Conservation (phyloP, 257 asterid species). For the Solanum boliviense region DNA sequence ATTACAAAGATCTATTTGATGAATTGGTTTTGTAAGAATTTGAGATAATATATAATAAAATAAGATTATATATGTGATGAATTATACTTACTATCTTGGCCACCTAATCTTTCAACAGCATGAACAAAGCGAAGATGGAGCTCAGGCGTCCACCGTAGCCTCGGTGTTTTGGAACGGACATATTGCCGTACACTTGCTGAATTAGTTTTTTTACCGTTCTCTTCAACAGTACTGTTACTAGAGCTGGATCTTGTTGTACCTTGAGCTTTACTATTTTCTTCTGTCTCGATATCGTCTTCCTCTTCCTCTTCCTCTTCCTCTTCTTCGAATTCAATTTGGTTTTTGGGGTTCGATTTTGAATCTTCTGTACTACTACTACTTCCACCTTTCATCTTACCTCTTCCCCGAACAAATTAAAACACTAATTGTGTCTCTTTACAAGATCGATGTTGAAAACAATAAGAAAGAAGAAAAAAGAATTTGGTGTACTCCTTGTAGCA, state of each 20-base stretch:
- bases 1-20: not conserved
- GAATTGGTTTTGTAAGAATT: not conserved
- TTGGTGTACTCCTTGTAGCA: conserved; percentile 9
- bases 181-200: conserved; percentile 78
- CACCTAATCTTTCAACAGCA: conserved; percentile 81
- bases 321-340: conserved; percentile 9
- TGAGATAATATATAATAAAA: not conserved
- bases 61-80: not conserved
- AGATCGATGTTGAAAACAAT: not conserved
- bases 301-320: conserved; percentile 5
- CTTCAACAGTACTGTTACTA: conserved; percentile 86
- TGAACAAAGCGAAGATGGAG: conserved; percentile 80
- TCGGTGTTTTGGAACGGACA: conserved; percentile 66
- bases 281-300: conserved; percentile 4
- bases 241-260: conserved; percentile 34
- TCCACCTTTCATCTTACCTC: conserved; percentile 11
- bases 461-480: not conserved
- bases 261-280: conserved; percentile 5
- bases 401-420: not conserved
- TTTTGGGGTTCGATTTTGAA: conserved; percentile 21
- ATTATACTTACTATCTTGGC: conserved; percentile 64
- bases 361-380: conserved; percentile 13
- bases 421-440: not conserved
- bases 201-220: conserved; percentile 37
- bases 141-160: conserved; percentile 90